phyloP scores from a whole-genome alignment of 192 early-diverging fungal genomes.

The Backusella circina region DNA sequence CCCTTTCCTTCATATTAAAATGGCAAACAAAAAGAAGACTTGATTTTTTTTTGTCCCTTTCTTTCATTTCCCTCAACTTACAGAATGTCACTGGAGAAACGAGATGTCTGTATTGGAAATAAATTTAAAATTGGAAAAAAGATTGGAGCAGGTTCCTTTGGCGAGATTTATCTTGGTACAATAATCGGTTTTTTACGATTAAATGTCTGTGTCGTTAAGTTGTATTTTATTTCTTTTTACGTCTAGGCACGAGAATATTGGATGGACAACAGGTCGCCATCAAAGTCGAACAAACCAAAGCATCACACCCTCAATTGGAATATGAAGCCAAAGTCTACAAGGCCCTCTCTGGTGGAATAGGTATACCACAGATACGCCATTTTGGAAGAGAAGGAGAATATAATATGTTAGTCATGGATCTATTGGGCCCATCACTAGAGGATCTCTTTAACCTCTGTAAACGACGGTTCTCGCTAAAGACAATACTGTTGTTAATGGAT shows the following conservation, averaged over 20 bases:
- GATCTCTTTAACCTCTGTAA: slow-evolving; percentile 89
- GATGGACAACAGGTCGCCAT: slow-evolving; percentile 96
- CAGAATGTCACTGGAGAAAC: neutral
- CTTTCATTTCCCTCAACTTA: neutral
- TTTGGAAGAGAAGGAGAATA: slow-evolving; percentile 82
- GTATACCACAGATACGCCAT: slow-evolving; percentile 85
- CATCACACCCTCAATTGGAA: slow-evolving; percentile 95
- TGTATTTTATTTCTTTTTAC: neutral
- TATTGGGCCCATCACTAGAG: slow-evolving; percentile 86
- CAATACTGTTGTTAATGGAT: slow-evolving; percentile 81
- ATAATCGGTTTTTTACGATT: slow-evolving; percentile 17
- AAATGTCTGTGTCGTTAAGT: neutral
- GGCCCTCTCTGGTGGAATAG: slow-evolving; percentile 86
- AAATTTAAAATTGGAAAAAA: slow-evolving; percentile 94
- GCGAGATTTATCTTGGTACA: slow-evolving; percentile 95
- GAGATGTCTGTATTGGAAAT: slow-evolving; percentile 84
- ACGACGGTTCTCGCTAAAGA: slow-evolving; percentile 86
- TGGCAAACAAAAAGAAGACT: neutral
- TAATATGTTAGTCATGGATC: slow-evolving; percentile 85
- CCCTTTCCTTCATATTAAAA: neutral
- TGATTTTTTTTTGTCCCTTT: neutral
- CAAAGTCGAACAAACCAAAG: slow-evolving; percentile 93
- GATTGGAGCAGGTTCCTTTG: slow-evolving; percentile 97
- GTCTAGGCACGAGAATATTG: slow-evolving; percentile 74
- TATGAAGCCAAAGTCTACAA: slow-evolving; percentile 98